These are phyloP conservation scores for Naematelia aurantialba DNA, from an alignment of 768 basidiomycete genomes.

Conservation along the genomic window DNA sequence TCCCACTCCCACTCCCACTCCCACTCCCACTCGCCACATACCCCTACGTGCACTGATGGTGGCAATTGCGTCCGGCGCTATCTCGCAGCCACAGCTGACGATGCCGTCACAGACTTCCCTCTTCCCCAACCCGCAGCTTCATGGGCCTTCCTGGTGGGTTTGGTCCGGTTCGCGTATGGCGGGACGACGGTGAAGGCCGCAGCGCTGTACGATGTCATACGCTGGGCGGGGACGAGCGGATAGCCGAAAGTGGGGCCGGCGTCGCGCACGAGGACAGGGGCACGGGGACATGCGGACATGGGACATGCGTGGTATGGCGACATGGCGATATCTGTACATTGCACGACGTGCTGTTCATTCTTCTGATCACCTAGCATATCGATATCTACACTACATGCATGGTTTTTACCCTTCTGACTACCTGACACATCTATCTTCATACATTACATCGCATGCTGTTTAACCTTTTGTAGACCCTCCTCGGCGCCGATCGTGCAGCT, in stretches of 20 bases:
- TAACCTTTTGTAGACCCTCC: too few species aligned
- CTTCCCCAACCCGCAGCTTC: conserved; percentile 25
- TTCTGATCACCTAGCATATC: neutral
- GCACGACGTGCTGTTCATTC: neutral
- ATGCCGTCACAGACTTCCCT: conserved; percentile 34
- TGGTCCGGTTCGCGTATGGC: conserved; percentile 41
- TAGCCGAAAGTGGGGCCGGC: neutral
- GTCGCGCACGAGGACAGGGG: neutral
- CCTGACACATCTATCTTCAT: too few species aligned
- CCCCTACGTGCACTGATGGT: too few species aligned
- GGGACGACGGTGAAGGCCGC: neutral
- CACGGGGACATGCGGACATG: neutral
- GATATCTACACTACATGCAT: neutral
- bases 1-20: too few species aligned
- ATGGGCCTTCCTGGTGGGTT: conserved; percentile 41
- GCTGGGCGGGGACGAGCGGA: neutral
- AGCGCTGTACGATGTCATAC: neutral
- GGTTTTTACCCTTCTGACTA: neutral
- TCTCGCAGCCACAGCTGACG: neutral
- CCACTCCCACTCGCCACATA: too few species aligned
- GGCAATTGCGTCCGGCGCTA: too few species aligned
- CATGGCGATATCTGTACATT: neutral
- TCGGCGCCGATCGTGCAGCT: too few species aligned
- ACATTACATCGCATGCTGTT: too few species aligned
- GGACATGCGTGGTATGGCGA: neutral